Evolutionary conservation across 2,329 filamentous ascomycete species (phyloP).

Genomic region (Nakataea oryzae): DNA sequence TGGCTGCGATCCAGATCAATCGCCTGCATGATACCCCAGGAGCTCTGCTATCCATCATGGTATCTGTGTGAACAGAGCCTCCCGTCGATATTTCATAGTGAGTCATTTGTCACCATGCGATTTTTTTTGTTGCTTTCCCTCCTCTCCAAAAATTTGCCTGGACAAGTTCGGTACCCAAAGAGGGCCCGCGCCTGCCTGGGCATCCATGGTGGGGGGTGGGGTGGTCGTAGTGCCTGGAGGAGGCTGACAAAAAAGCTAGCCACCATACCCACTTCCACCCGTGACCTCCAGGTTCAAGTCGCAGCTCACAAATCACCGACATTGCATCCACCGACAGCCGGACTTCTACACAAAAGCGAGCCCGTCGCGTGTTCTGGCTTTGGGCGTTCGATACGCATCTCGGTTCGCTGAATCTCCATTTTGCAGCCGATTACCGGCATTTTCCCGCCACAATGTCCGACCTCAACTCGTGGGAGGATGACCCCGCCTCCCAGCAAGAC

Average conservation of each 20-base stretch:
- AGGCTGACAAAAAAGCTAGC: not conserved
- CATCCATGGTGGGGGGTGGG: not conserved
- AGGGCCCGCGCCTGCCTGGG: not conserved
- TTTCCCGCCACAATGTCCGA: conserved; percentile 58
- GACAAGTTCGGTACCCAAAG: no score
- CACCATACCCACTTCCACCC: not conserved
- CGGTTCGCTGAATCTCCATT: not conserved
- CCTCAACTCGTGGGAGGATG: conserved; percentile 92
- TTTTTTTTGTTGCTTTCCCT: not conserved
- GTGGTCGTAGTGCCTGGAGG: not conserved
- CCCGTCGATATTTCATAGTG: not conserved
- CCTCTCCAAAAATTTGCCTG: no score
- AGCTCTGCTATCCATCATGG: not conserved
- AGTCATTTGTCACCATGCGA: not conserved
- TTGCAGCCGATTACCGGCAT: not conserved
- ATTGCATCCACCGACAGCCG: not conserved
- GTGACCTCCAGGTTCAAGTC: not conserved
- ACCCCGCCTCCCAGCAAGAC: conserved; percentile 60
- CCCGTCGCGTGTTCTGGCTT: not conserved
- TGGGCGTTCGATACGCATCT: not conserved
- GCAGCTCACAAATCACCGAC: not conserved
- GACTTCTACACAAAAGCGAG: not conserved
- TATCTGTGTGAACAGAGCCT: not conserved
- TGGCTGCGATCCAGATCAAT: not conserved
- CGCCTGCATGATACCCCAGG: not conserved